Evolutionary conservation across 495 filamentous ascomycete genomes (phyloP).

Genomic region (Penicillium cosmopolitanum): DNA sequence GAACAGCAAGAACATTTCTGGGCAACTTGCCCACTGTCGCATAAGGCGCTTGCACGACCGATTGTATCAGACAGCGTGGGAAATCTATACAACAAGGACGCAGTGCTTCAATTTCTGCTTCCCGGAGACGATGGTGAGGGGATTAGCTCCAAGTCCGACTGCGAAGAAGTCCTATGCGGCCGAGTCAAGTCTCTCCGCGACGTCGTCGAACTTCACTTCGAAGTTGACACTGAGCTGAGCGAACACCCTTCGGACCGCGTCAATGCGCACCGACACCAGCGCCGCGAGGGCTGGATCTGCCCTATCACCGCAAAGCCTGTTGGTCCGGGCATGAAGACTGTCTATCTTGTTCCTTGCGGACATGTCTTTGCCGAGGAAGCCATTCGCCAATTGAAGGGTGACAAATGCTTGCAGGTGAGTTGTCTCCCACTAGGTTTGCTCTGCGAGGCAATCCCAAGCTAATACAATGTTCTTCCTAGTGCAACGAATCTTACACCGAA

Average conservation of each 20-base stretch:
- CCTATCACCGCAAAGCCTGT: conserved; percentile 86
- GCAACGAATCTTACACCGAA: conserved; percentile 71
- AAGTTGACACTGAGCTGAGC: conserved; percentile 52
- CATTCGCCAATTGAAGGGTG: conserved; percentile 73
- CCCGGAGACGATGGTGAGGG: conserved; percentile 59
- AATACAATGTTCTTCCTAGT: conserved; percentile 39
- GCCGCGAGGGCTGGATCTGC: conserved; percentile 71
- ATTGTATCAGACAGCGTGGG: conserved; percentile 85
- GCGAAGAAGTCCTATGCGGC: conserved; percentile 68
- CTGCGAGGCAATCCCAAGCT: neutral
- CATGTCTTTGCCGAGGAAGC: conserved; percentile 90
- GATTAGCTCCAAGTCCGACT: conserved; percentile 58
- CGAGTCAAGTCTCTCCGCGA: conserved; percentile 82
- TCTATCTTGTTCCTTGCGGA: conserved; percentile 93
- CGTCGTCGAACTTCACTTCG: conserved; percentile 86
- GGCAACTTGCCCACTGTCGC: conserved; percentile 84
- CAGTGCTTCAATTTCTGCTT: conserved; percentile 79
- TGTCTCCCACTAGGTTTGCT: neutral
- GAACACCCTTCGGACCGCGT: conserved; percentile 31
- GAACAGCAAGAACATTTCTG: conserved; percentile 85
- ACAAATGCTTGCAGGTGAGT: conserved; percentile 63
- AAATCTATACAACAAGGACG: conserved; percentile 93
- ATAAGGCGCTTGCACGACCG: conserved; percentile 68
- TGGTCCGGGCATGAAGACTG: conserved; percentile 75
- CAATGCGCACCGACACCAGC: conserved; percentile 39